A percentile compares a stretch with the other conserved stretches of the same genome.
These are phyloP conservation scores for Alternaria angustiovoidea DNA, from an alignment of 2,329 filamentous ascomycete species.

Conservation along the genomic window DNA sequence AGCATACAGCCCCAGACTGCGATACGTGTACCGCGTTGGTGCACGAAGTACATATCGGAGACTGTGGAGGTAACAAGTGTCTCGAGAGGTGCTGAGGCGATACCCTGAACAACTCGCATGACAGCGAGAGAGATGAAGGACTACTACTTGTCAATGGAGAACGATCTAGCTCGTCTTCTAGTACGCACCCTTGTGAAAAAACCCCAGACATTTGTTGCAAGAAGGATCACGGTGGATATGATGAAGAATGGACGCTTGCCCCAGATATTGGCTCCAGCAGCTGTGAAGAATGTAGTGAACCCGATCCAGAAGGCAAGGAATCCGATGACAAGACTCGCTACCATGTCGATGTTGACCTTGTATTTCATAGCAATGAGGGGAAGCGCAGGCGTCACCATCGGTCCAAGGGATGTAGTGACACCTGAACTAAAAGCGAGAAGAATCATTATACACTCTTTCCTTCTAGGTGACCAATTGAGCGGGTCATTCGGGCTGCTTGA, in stretches of 20 bases:
- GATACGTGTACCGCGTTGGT: slow-evolving; percentile 85
- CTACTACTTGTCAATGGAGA: slow-evolving; percentile 17
- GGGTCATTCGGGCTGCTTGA: slow-evolving; percentile 92
- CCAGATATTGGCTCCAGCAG: slow-evolving; percentile 51
- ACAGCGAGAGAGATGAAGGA: slow-evolving; percentile 50
- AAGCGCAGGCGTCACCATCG: slow-evolving; percentile 53
- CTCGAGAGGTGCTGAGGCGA: slow-evolving; percentile 88
- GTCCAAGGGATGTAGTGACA: slow-evolving; percentile 48
- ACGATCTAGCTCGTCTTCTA: background rate
- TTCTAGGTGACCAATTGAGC: slow-evolving; percentile 56
- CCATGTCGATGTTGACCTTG: slow-evolving; percentile 49
- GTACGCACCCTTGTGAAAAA: slow-evolving; percentile 45
- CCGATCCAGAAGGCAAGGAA: slow-evolving; percentile 51
- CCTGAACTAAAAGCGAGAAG: slow-evolving; percentile 47
- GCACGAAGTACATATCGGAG: slow-evolving; percentile 90
- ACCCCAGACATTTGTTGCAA: slow-evolving; percentile 52
- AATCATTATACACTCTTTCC: slow-evolving; percentile 46
- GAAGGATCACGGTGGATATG: slow-evolving; percentile 47
- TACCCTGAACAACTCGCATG: slow-evolving; percentile 81
- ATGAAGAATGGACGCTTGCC: slow-evolving; percentile 51
- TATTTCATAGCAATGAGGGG: slow-evolving; percentile 48
- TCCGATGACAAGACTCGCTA: slow-evolving; percentile 51
- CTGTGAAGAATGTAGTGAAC: slow-evolving; percentile 53
- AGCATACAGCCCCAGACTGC: slow-evolving; percentile 65
- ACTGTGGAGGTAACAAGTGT: slow-evolving; percentile 88